A percentile compares a stretch with the other conserved stretches of the same genome.
These are phyloP conservation scores for Sugiyamaella castrensis DNA, from an alignment of 1,139 yeast genomes.

Conservation along the genomic window DNA sequence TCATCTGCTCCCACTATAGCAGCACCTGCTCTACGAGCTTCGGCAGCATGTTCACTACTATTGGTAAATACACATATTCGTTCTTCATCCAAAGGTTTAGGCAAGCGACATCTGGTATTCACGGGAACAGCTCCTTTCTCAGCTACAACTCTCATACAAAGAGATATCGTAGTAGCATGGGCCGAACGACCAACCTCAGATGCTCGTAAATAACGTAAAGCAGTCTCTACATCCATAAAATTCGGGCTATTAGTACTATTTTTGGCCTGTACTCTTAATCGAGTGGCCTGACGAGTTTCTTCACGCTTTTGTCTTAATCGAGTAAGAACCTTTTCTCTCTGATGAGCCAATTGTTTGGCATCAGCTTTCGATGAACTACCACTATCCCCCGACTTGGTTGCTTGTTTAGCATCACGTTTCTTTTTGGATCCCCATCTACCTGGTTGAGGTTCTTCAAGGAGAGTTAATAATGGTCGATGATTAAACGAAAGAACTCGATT, in stretches of 20 bases:
- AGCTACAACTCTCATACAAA: slow-evolving; percentile 65
- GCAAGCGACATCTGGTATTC: slow-evolving; percentile 69
- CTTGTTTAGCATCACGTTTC: slow-evolving; percentile 19
- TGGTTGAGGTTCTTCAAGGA: slow-evolving; percentile 4
- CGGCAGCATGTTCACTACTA: slow-evolving; percentile 49
- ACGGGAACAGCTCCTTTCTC: slow-evolving; percentile 79
- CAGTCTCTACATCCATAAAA: slow-evolving; percentile 68
- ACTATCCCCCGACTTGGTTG: slow-evolving; percentile 20
- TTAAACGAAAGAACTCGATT: not conserved
- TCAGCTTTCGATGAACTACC: slow-evolving; percentile 31
- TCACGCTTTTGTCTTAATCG: slow-evolving; percentile 28
- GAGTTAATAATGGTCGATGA: slow-evolving; percentile 3
- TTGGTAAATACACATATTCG: slow-evolving; percentile 68
- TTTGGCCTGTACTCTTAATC: slow-evolving; percentile 26
- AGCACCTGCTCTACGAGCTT: slow-evolving; percentile 59
- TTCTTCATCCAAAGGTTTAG: slow-evolving; percentile 65
- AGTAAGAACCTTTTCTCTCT: slow-evolving; percentile 31
- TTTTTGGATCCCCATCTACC: slow-evolving; percentile 26
- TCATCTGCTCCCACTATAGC: slow-evolving; percentile 68
- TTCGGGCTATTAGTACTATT: slow-evolving; percentile 44
- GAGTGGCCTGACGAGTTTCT: slow-evolving; percentile 26
- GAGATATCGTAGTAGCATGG: slow-evolving; percentile 61
- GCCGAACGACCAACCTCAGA: slow-evolving; percentile 84
- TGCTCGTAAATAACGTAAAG: slow-evolving; percentile 78
- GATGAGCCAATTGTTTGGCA: slow-evolving; percentile 35